Conservation (phyloP, 2,329 filamentous ascomycete genomes). For the Amauroascus niger region DNA sequence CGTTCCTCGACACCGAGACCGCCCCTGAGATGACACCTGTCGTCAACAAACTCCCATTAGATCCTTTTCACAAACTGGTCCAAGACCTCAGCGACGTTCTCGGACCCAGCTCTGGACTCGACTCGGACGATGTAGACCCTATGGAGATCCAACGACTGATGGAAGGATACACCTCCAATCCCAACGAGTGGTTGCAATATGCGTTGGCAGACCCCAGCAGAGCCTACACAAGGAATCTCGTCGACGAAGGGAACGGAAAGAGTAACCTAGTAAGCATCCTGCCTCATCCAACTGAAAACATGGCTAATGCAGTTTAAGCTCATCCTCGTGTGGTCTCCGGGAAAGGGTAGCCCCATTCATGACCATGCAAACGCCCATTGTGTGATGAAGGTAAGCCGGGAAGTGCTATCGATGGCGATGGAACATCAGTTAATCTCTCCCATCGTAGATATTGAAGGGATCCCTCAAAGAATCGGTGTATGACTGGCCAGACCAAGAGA, state of each 20-base stretch:
- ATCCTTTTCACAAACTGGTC: constrained; percentile 59
- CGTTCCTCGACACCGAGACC: constrained; percentile 24
- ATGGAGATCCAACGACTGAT: constrained; percentile 62
- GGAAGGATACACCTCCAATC: constrained; percentile 59
- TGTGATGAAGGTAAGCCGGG: constrained; percentile 58
- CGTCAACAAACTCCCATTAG: constrained; percentile 16
- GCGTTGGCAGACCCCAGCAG: constrained; percentile 60
- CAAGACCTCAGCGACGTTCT: constrained; percentile 62
- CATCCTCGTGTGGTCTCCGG: constrained; percentile 80
- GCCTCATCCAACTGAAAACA: neutral
- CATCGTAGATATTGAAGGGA: constrained; percentile 58
- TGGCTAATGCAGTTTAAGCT: constrained; percentile 44
- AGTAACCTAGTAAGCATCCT: constrained; percentile 53
- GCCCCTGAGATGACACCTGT: constrained; percentile 12
- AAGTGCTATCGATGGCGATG: neutral
- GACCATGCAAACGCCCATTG: constrained; percentile 86
- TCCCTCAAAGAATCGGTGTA: constrained; percentile 73
- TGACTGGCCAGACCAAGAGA: constrained; percentile 52
- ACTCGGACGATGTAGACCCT: constrained; percentile 71
- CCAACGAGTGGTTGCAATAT: constrained; percentile 63
- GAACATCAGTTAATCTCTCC: constrained; percentile 2
- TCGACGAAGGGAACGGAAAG: constrained; percentile 80
- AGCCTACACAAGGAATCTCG: constrained; percentile 77
- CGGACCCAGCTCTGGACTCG: constrained; percentile 70
- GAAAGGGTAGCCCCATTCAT: constrained; percentile 74